Percentiles rank a stretch among this genome's conserved stretches.
Conservation (phyloP, 305 asterid species). For the Caryopteris hybrid region DNA sequence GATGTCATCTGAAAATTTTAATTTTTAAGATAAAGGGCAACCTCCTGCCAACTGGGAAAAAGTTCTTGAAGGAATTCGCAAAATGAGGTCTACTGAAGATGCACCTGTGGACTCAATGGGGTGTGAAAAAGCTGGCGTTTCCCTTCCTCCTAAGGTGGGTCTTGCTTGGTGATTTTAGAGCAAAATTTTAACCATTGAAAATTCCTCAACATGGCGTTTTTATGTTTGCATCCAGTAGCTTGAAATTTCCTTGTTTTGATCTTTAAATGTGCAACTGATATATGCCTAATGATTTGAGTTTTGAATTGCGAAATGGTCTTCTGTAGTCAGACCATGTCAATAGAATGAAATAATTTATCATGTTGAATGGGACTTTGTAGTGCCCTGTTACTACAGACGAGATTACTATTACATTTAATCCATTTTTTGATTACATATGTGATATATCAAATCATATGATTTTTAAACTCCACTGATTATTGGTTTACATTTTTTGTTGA, state of each 20-base stretch:
- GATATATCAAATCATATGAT: background rate
- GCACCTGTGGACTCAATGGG: slow-evolving; percentile 99
- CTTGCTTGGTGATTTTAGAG: background rate
- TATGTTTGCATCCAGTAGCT: background rate
- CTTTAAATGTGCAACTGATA: too few species aligned
- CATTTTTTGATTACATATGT: background rate
- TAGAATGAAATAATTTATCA: too few species aligned
- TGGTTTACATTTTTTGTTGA: background rate
- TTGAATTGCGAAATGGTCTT: too few species aligned
- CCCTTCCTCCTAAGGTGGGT: slow-evolving; percentile 88
- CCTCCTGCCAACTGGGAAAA: slow-evolving; percentile 76
- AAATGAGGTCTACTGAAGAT: slow-evolving; percentile 86
- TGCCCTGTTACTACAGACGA: background rate
- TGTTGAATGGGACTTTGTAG: background rate
- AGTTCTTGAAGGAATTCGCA: slow-evolving; percentile 73
- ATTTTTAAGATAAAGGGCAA: slow-evolving; percentile 30
- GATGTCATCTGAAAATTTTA: background rate
- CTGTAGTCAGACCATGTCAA: too few species aligned
- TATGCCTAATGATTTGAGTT: too few species aligned
- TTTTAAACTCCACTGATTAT: background rate
- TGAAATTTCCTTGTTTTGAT: background rate
- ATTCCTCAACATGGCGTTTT: too few species aligned
- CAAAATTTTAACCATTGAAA: background rate
- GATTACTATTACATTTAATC: background rate
- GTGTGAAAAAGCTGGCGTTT: slow-evolving; percentile 91